Evolutionary conservation across 169 alveolate genomes (phyloP), one percentile per base, ranked within the genome.

Genomic region (Eimeria sp.): DNA sequence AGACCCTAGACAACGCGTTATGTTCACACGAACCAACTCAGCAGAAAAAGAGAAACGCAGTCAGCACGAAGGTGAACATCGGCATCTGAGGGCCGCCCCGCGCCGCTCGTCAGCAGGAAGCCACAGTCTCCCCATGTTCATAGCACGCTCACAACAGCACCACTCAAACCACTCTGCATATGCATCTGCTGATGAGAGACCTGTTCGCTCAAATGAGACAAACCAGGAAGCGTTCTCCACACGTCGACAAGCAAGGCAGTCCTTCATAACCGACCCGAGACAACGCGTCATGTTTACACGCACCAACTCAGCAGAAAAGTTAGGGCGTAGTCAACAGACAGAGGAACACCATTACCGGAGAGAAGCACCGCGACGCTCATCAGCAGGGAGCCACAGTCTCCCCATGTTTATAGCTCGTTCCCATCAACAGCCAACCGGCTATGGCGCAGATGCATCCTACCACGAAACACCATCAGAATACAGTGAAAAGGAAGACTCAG

Each of bases 91-190:
- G n/a, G 58, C 13, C 6, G 72, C 46, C 60, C 90, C 90, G 0
- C n/a, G 90, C 56, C 90, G 90, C 60, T 83, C 90, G 58, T 83
- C 90, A 83, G 90, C 90, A 83, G 90, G 90, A 83, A 58, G 56
- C 90, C 77, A 83, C 40, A 83, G 90, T 23, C 77, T 83, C 10
- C 77, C 90, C 76, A 27, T 58, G 60, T 33, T 83, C 90, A n/a
- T 83, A 58, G 77, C 60, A 3, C 76, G 58, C 77, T 52, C 90
- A 27, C 56, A 74, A 49, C 49, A 74, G 9, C 85, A 74, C 25
- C 85, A 11, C 8, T 6, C 85, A 74, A 49, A 33, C 6, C 85
- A 33, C 56, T 6, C 9, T 27, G 25, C 58, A 10, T 14, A 74
- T 33, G 10, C 58, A 8, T 74, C 85, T 9, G 46, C 46, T 10